Evolutionary conservation across 1,284 basidiomycete species (phyloP), one percentile per base, ranked within the genome.

Genomic region (Uromyces viciae-fabae): DNA sequence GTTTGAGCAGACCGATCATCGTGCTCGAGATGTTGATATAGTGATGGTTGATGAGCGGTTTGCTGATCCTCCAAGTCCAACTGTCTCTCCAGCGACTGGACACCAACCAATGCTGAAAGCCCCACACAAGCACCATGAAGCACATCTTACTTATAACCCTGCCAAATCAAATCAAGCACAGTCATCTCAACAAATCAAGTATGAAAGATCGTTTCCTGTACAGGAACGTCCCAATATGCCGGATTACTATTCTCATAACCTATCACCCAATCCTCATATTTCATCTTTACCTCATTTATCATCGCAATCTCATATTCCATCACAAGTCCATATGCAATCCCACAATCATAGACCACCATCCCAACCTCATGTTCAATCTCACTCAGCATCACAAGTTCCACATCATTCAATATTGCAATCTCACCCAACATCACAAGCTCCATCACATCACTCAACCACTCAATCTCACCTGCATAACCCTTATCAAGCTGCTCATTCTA

Each of bases 21-120:
- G 42, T 25, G 22, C 22, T n/a, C 62, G 49, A 17, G 36, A 52
- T 31, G 15, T 28, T 25, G 75, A 79, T 36, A 33, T 49, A 54
- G 60, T 71, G 33, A 28, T 46, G 28, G 31, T 73, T 42, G 78
- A 81, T 64, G 78, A 81, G 43, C 68, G 78, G 9, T 81, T 81
- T 72, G 78, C 78, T n/a, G 78, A 81, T 73, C 78, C 78, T 36
- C 78, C 78, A 42, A 74, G 69, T 73, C 49, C 60, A 11, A 69
- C 78, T 22, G 58, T 28, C 49, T 68, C 64, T 33, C 64, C 73
- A n/a, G 38, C 17, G 17, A 38, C 22, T 43, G 56, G 54, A 11
- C 25, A 40, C 8, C 1, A 42, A 38, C 2, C 33, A 36, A 17
- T 22, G 33, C 42, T 25, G 36, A 56, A 58, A 19, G 58, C 52